Percentiles rank a stretch among this genome's conserved stretches.
These are phyloP conservation scores for Fusarium guadeloupense DNA, from an alignment of 2,329 filamentous ascomycete genomes.

Conservation along the genomic window DNA sequence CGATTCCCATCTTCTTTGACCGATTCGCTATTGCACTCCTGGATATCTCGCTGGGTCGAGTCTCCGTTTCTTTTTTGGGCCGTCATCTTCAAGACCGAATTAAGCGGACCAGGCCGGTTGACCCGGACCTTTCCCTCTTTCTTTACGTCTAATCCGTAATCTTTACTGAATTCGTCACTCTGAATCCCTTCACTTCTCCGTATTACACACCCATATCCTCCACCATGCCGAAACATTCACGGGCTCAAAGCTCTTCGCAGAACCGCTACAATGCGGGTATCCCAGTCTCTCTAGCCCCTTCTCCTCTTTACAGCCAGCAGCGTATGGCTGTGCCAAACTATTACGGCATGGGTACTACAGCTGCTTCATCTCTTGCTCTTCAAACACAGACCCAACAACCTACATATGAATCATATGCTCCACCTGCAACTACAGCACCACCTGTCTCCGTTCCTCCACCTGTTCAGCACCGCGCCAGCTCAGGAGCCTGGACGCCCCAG, in stretches of 20 bases:
- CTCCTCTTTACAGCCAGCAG: conserved; percentile 55
- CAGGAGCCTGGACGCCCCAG: conserved; percentile 74
- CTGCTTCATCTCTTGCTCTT: conserved; percentile 44
- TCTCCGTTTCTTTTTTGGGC: conserved; percentile 34
- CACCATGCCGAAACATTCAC: conserved; percentile 58
- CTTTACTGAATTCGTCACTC: conserved; percentile 22
- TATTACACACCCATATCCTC: conserved; percentile 16
- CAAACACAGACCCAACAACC: conserved; percentile 47
- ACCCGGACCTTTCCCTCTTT: conserved; percentile 37
- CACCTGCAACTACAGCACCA: conserved; percentile 46
- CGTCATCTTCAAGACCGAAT: conserved; percentile 23
- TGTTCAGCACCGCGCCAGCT: conserved; percentile 65
- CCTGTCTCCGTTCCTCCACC: conserved; percentile 50
- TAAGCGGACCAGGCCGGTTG: conserved; percentile 42
- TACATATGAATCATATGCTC: conserved; percentile 53
- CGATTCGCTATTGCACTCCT: conserved; percentile 28
- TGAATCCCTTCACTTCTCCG: conserved; percentile 23
- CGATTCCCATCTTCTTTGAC: conserved; percentile 18
- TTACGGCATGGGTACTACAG: conserved; percentile 51
- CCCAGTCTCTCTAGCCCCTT: conserved; percentile 53
- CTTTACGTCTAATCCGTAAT: conserved; percentile 44
- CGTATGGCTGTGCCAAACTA: conserved; percentile 54
- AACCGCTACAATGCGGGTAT: conserved; percentile 46
- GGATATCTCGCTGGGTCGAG: conserved; percentile 31
- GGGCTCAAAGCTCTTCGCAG: conserved; percentile 50